Evolutionary conservation across 2,329 filamentous ascomycete genomes (phyloP).

Genomic region (Colletotrichum ledebouriae): DNA sequence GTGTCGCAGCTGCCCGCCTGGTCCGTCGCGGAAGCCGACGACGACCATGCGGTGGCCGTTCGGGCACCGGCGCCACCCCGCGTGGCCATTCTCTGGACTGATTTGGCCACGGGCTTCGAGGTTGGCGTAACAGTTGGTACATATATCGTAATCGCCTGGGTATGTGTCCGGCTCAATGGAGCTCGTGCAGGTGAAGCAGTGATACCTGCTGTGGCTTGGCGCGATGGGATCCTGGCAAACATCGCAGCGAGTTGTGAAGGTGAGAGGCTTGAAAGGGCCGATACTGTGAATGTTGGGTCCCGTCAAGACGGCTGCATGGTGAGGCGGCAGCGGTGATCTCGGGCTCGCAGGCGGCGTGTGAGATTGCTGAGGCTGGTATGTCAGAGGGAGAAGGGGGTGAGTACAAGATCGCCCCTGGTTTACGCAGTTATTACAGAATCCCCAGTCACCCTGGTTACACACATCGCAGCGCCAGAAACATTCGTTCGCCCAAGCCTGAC

Average conservation of each 20-base stretch:
- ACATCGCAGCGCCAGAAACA: constrained; percentile 91
- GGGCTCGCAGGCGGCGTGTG: constrained; percentile 56
- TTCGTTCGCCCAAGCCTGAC: constrained; percentile 79
- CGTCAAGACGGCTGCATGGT: constrained; percentile 62
- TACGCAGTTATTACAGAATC: constrained; percentile 90
- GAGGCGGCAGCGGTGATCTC: constrained; percentile 58
- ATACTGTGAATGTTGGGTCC: constrained; percentile 61
- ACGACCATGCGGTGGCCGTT: constrained; percentile 87
- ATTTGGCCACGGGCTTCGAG: constrained; percentile 75
- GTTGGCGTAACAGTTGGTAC: constrained; percentile 80
- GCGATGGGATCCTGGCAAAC: constrained; percentile 81
- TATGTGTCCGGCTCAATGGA: constrained; percentile 59
- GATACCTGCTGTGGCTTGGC: constrained; percentile 77
- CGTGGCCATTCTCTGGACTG: constrained; percentile 79
- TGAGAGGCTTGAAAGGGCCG: constrained; percentile 74
- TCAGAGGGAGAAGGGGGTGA: constrained; percentile 83
- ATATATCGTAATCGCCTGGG: constrained; percentile 88
- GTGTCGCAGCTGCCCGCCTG: constrained; percentile 75
- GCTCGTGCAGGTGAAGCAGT: constrained; percentile 82
- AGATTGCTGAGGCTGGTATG: constrained; percentile 64
- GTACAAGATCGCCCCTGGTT: constrained; percentile 85
- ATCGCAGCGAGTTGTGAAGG: constrained; percentile 83
- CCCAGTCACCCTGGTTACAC: constrained; percentile 96
- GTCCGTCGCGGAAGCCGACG: constrained; percentile 79
- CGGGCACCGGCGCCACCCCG: constrained; percentile 87